phyloP scores from a whole-genome alignment of 345 rosid species.

The Microthlaspi erraticum region DNA sequence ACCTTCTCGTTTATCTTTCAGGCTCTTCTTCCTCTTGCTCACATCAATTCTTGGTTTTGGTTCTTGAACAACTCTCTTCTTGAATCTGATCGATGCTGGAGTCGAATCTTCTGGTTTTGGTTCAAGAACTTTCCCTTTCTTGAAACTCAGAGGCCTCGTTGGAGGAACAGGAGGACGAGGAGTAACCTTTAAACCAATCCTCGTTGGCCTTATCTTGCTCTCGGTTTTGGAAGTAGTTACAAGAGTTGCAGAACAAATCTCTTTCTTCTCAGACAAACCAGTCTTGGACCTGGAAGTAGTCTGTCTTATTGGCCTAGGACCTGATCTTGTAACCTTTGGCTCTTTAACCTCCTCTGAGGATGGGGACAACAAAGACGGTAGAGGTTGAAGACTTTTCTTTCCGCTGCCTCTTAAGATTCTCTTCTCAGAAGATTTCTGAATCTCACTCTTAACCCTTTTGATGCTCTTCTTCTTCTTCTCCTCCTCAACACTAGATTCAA shows the following conservation, averaged over 20 bases:
- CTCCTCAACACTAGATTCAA: constrained; percentile 46
- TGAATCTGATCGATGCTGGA: constrained; percentile 58
- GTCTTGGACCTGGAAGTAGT: constrained; percentile 32
- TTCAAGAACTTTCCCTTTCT: constrained; percentile 71
- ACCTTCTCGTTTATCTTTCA: constrained; percentile 65
- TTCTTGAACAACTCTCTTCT: constrained; percentile 48
- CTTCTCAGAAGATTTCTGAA: constrained; percentile 31
- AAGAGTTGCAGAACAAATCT: constrained; percentile 27
- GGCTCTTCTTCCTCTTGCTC: constrained; percentile 61
- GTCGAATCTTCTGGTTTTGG: constrained; percentile 51
- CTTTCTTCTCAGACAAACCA: constrained; percentile 34
- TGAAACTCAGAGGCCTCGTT: constrained; percentile 59
- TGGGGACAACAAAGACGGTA: constrained; percentile 36
- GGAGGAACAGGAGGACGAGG: constrained; percentile 35
- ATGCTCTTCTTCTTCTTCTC: constrained; percentile 30
- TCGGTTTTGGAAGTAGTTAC: constrained; percentile 52
- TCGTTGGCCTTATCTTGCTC: constrained; percentile 53
- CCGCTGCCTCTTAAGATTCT: constrained; percentile 35
- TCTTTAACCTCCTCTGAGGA: constrained; percentile 20
- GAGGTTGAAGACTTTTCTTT: not conserved
- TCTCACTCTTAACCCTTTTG: constrained; percentile 37
- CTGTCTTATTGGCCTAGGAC: constrained; percentile 39
- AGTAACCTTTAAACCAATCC: constrained; percentile 47
- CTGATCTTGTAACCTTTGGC: constrained; percentile 12
- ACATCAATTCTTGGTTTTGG: constrained; percentile 38